Evolutionary conservation across 179 eudicot species (phyloP).

Genomic region (Silene noctiflora): DNA sequence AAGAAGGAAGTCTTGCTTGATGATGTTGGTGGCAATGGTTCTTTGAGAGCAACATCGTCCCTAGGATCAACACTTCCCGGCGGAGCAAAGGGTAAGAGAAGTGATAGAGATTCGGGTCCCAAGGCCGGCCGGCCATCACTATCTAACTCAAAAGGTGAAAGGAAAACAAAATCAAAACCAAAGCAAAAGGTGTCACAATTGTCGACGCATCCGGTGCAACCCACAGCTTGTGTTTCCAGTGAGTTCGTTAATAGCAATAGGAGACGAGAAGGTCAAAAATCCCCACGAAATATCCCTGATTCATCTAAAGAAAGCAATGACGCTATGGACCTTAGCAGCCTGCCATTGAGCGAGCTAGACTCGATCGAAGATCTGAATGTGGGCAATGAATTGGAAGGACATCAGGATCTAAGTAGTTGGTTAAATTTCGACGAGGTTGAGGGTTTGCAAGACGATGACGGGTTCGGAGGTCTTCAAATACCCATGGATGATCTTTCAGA

Average conservation of each 20-base stretch:
- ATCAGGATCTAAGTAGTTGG: conserved; percentile 73
- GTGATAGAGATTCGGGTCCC: conserved; percentile 60
- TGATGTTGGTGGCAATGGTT: conserved; percentile 56
- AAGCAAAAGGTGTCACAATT: conserved; percentile 73
- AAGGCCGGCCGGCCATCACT: conserved; percentile 54
- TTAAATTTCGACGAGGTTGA: conserved; percentile 74
- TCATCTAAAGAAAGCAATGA: conserved; percentile 47
- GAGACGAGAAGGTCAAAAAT: conserved; percentile 44
- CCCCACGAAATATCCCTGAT: conserved; percentile 39
- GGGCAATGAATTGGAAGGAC: conserved; percentile 49
- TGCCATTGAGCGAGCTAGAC: conserved; percentile 57
- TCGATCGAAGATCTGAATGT: conserved; percentile 58
- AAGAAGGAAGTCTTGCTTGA: conserved; percentile 80
- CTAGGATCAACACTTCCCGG: conserved; percentile 48
- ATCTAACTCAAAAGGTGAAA: conserved; percentile 55
- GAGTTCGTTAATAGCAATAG: conserved; percentile 30
- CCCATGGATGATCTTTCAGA: conserved; percentile 90
- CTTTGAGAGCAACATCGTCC: conserved; percentile 40
- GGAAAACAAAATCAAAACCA: conserved; percentile 78
- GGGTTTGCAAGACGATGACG: conserved; percentile 58
- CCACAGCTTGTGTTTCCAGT: conserved; percentile 31
- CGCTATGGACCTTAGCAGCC: conserved; percentile 38
- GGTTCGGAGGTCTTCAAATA: conserved; percentile 65
- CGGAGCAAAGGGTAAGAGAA: conserved; percentile 83
- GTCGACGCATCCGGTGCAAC: conserved; percentile 47